Percentiles rank a stretch among this genome's conserved stretches.
These are phyloP conservation scores for Globisporangium solare DNA, from an alignment of 352 stramenopile genomes.

Conservation along the genomic window DNA sequence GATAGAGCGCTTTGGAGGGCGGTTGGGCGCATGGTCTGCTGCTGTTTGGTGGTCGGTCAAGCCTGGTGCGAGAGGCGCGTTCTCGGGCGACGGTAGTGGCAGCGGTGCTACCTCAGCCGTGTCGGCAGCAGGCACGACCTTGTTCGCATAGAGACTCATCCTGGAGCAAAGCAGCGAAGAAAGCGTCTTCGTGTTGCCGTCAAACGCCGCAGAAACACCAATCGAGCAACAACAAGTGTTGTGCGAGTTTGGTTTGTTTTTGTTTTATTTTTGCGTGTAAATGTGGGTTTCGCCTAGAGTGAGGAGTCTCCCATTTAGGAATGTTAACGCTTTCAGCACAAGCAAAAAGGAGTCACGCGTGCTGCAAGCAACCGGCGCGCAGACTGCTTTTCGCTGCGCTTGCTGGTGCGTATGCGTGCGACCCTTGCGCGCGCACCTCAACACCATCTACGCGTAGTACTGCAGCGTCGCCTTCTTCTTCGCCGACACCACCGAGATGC, in stretches of 20 bases:
- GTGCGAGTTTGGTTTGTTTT: too few species aligned
- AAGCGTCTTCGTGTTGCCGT: too few species aligned
- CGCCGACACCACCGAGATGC: constrained; percentile 95
- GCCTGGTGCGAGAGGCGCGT: background rate
- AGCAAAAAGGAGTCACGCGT: background rate
- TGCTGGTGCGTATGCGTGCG: background rate
- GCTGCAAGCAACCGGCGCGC: background rate
- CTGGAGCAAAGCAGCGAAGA: too few species aligned
- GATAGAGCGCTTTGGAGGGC: constrained; percentile 12
- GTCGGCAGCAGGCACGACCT: constrained; percentile 9
- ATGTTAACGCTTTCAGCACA: too few species aligned
- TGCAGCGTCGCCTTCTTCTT: constrained; percentile 98
- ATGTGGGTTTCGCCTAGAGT: too few species aligned
- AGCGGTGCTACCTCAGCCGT: background rate
- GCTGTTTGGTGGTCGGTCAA: background rate
- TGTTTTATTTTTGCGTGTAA: too few species aligned
- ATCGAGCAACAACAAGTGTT: too few species aligned
- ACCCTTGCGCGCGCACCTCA: too few species aligned
- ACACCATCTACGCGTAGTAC: constrained; percentile 92
- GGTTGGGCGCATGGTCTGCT: background rate
- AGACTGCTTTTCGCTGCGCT: background rate
- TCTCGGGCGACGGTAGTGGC: background rate
- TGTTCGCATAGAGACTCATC: constrained; percentile 18
- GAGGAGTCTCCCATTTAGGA: too few species aligned
- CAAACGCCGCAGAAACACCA: too few species aligned